Evolutionary conservation across 768 basidiomycete genomes (phyloP), one percentile per base, ranked within the genome.

Genomic region (Trametes villosa): DNA sequence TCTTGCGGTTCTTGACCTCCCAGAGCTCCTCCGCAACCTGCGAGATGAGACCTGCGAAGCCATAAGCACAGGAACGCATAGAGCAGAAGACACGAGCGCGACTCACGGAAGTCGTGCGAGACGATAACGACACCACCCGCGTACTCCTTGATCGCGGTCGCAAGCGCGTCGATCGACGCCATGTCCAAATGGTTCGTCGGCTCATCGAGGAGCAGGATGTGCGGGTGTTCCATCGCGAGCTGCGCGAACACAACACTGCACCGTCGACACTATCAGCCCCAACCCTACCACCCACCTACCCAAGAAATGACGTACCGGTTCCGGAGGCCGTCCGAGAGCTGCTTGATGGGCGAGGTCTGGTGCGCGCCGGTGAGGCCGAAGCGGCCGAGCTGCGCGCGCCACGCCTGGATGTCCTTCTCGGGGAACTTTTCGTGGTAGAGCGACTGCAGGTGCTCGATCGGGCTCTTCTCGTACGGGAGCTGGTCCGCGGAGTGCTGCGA

Each of bases 71-170:
- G 29, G 36, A 68, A 9, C 66, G 59, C n/a, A 44, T 51, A 30
- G 18, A 38, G 11, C 36, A 38, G 18, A n/a, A 31, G 33, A 29
- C 56, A 31, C 2, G 18, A 57, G 54, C 11, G 53, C 57, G 26
- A 84, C 89, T 66, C 68, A 92, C 96, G 92, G 91, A 99, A 99
- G 77, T 99, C 96, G 80, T 98, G 97, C 48, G 96, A 98, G 65
- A 99, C 97, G 73, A 99, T 98, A 67, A 98, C 97, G 40, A 99
- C 97, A 69, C 97, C 96, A 60, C 97, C 97, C 71, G 92, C 90
- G 74, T 93, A 99, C 71, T 92, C 92, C 75, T 96, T 97, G 82
- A 99, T 98, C 50, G 97, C 96, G 26, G 76, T 75, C 8, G 97
- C 97, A 48, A 99, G 85, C 1, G 97, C 96, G 72, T 98, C 96